These are phyloP conservation scores for Populus alba DNA, from an alignment of 345 rosid species.

Conservation along the genomic window DNA sequence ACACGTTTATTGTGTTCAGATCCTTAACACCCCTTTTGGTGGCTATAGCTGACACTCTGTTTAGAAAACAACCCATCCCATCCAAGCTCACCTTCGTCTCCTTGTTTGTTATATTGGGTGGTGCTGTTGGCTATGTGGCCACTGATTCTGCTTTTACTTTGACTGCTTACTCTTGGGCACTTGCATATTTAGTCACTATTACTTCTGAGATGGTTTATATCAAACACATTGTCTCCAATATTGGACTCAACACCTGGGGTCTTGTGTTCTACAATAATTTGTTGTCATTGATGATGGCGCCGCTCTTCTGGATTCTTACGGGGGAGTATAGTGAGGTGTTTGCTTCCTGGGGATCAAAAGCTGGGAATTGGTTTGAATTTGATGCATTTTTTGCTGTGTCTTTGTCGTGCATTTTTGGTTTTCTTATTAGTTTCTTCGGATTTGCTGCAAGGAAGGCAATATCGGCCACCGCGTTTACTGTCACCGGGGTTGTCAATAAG, in stretches of 20 bases:
- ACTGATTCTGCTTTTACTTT: conserved; percentile 81
- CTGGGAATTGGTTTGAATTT: conserved; percentile 55
- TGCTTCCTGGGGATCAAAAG: conserved; percentile 48
- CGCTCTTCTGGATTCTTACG: conserved; percentile 84
- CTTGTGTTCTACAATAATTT: conserved; percentile 85
- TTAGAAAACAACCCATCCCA: conserved; percentile 80
- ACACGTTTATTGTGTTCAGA: conserved; percentile 88
- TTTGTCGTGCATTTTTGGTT: conserved; percentile 86
- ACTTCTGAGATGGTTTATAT: conserved; percentile 97
- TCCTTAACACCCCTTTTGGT: conserved; percentile 93
- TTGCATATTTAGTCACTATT: conserved; percentile 84
- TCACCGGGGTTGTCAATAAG: conserved; percentile 97
- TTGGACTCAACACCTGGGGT: conserved; percentile 97
- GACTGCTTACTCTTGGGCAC: conserved; percentile 92
- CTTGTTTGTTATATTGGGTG: conserved; percentile 65
- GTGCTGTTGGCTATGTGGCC: conserved; percentile 92
- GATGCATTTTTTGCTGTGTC: conserved; percentile 67
- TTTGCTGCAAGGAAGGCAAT: conserved; percentile 89
- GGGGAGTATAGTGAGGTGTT: conserved; percentile 73
- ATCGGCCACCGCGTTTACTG: conserved; percentile 95
- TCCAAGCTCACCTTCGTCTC: conserved; percentile 71
- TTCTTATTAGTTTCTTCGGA: conserved; percentile 91
- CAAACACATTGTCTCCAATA: conserved; percentile 90
- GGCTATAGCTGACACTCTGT: conserved; percentile 79
- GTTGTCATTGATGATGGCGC: conserved; percentile 83